Base-by-base conservation (phyloP, 495 filamentous ascomycete species). In the Penicillium coffeae region DNA sequence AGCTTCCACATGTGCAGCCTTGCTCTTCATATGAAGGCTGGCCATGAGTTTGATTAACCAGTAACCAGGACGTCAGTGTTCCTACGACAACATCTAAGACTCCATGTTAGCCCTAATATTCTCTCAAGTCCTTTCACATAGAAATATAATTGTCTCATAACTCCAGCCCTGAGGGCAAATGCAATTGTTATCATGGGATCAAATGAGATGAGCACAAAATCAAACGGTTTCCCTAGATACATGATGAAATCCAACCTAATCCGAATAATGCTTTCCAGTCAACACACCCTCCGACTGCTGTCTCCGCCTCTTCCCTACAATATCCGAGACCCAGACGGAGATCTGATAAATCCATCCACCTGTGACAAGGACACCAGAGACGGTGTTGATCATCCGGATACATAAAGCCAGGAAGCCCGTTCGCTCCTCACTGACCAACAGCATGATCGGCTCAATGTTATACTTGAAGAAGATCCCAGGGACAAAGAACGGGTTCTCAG, bases 381-480 rank as follows among this genome's bases (percentile, higher is more conserved):
- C 67, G 13, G 84, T 83, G 62, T 86, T 85, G 8, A 84, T 81
- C 25, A 94, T 64, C 60, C 91, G 79, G 55, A 99, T 77, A 30
- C 90, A 32, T 58, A 97, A 78, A 18, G 76, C 71, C 46, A 95
- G 64, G 45, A 96, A 75, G 14, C 86, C 75, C 34, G 81, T 83
- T 55, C 92, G 76, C 59, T 84, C 82, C 71, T 96, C 93, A 52
- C 84, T 84, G 44, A 99, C 83, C 19, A 85, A 83, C 21, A 99
- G 72, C 56, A 89, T 64, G 58, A 99, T 92, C 3, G 93, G 93
- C 80, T 99, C 93, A 62, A 99, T 96, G 68, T 97, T 92, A 65
- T 92, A 99, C 74, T 97, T 97, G 78, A 99, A 90, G 69, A 96
- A 99, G 55, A 99, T 87, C 9, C 94, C 94, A 1, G 93, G 93